Conservation (phyloP, 768 basidiomycete species). For the Baorangia bicolor region DNA sequence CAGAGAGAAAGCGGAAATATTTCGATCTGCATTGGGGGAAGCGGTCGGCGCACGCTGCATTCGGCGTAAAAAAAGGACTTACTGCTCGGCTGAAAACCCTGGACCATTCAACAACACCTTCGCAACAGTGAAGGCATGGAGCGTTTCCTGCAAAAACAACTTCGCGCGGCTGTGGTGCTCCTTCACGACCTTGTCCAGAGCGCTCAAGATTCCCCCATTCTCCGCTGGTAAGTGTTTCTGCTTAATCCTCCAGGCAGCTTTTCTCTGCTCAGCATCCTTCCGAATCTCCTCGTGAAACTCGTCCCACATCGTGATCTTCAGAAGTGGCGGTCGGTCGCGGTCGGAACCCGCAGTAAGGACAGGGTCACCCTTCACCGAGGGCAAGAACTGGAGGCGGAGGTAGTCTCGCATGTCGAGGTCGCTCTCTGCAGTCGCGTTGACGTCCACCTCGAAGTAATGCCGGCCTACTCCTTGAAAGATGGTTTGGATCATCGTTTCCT, state of each 20-base stretch:
- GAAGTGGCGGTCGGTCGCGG: not conserved
- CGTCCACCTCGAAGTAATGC: not conserved
- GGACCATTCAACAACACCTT: not conserved
- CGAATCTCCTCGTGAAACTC: not conserved
- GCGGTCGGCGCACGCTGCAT: not conserved
- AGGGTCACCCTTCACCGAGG: not conserved
- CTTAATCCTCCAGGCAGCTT: not conserved
- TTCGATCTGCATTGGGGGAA: not conserved
- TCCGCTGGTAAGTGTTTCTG: not conserved
- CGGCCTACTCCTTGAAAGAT: not conserved
- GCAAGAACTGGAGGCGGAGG: too few species aligned
- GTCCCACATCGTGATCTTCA: not conserved
- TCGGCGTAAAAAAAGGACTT: not conserved
- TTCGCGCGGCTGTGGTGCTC: not conserved
- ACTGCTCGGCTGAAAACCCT: not conserved
- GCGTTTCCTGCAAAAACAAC: not conserved
- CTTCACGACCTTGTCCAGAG: not conserved
- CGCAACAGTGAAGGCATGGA: not conserved
- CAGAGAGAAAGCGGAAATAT: not conserved
- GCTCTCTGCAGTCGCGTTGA: not conserved
- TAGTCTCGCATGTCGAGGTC: not conserved
- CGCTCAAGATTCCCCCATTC: not conserved
- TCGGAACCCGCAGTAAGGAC: not conserved
- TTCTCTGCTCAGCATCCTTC: not conserved
- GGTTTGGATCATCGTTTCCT: not conserved